phyloP scores from a whole-genome alignment of 768 basidiomycete species.

The Sporobolomyces phaffii region DNA sequence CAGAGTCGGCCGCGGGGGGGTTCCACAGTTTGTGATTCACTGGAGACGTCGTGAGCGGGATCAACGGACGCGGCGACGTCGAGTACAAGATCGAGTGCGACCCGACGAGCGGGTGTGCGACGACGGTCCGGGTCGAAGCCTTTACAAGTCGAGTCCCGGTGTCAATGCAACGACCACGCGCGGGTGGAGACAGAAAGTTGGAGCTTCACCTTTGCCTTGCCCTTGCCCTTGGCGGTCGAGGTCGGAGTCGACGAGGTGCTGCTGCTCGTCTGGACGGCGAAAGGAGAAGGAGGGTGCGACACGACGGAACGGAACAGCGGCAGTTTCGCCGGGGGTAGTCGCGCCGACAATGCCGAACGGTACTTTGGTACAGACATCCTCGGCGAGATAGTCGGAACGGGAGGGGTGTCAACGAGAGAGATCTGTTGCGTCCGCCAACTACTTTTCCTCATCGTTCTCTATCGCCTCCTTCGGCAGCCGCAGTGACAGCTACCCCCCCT shows the following conservation, averaged over 20 bases:
- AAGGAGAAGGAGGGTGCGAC: slow-evolving; percentile 28
- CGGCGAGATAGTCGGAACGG: not conserved
- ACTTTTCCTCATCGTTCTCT: too few relatives aligned
- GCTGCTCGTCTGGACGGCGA: slow-evolving; percentile 8
- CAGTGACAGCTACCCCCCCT: too few relatives aligned
- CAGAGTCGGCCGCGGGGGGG: slow-evolving; percentile 32
- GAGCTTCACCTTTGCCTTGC: not conserved
- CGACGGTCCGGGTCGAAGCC: not conserved
- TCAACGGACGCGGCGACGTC: slow-evolving; percentile 28
- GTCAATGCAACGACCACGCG: too few relatives aligned
- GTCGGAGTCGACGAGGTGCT: not conserved
- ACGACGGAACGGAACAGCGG: slow-evolving; percentile 34
- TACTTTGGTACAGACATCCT: slow-evolving; percentile 14
- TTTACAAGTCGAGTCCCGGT: too few relatives aligned
- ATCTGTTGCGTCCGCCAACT: too few relatives aligned
- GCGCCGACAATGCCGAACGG: not conserved
- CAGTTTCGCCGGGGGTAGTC: slow-evolving; percentile 29
- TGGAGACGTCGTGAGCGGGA: slow-evolving; percentile 35
- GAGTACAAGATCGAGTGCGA: slow-evolving; percentile 29
- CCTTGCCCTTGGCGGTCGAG: slow-evolving; percentile 1
- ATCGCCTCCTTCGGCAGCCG: too few relatives aligned
- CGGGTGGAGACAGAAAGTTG: too few relatives aligned
- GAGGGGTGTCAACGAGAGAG: not conserved
- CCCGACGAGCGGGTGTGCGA: slow-evolving; percentile 17
- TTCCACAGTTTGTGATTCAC: slow-evolving; percentile 38